Evolutionary conservation across 768 basidiomycete species (phyloP), one percentile per base, ranked within the genome.

Genomic region (Phanerochaete carnosa): DNA sequence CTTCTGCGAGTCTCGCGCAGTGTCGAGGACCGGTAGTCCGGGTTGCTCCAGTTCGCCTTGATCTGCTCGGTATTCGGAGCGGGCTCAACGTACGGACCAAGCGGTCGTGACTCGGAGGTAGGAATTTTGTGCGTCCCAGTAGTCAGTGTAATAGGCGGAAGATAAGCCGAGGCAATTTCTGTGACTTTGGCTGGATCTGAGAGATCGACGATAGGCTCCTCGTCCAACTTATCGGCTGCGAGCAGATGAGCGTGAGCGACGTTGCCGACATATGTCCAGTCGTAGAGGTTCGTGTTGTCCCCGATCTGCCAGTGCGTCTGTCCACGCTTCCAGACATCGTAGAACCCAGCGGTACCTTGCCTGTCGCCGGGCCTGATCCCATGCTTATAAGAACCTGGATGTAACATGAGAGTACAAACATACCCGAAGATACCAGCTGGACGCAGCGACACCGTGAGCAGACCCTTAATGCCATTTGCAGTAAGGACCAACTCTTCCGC

Each of bases 351-450:
- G 75, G 95, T 86, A 64, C 85, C 80, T 72, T 97, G 95, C 11
- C 92, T 85, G 68, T 98, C 97, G 5, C 96, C 95, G 5, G 95
- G 94, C 4, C 94, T 95, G n/a, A 67, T 19, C 26, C n/a, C 25
- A 46, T 13, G 12, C 45, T 39, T 26, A n/a, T 55, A 19, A 32
- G 16, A 1, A 1, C 23, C 4, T 51, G 33, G 33, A 55, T 50
- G 28, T 16, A 49, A 25, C 13, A 32, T 57, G 19, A 11, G 6
- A 46, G 49, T 37, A 39, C 0, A 15, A 13, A 73, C 87, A 55
- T 63, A 92, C 94, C 97, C 97, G 68, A 98, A 98, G 67, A 98
- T 97, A 1, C 96, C 95, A 19, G 95, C 88, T 1, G 96, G 96
- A 39, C 97, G 80, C 45, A 98, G 75, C 15, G 95, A 91, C 49